A percentile compares a stretch with the other conserved stretches of the same genome.
phyloP scores from a whole-genome alignment of 306 rosid genomes.

The Senna siamea region DNA sequence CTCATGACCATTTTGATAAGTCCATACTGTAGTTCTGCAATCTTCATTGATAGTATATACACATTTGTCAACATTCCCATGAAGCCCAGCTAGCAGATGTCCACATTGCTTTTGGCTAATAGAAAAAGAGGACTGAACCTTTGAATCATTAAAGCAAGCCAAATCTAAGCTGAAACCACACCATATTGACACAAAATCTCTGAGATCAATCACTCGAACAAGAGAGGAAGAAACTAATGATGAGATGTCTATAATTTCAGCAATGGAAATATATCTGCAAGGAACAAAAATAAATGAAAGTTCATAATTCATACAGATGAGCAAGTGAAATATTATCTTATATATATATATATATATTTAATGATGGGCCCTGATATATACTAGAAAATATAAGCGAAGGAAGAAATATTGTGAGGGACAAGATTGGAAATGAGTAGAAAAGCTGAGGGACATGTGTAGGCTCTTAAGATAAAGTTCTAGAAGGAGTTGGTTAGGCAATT shows the following conservation, averaged over 20 bases:
- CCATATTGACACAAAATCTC: conserved; percentile 76
- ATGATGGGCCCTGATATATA: too few relatives aligned
- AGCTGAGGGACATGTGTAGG: too few relatives aligned
- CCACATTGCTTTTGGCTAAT: conserved; percentile 68
- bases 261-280: conserved; percentile 80
- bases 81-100: conserved; percentile 58
- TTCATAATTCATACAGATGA: not conserved
- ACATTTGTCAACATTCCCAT: conserved; percentile 59
- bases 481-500: too few relatives aligned
- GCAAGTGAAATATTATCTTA: conserved; percentile 12
- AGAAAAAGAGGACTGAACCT: conserved; percentile 40
- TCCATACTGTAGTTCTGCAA: conserved; percentile 91
- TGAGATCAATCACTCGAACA: conserved; percentile 64
- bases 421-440: too few relatives aligned
- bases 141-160: conserved; percentile 52
- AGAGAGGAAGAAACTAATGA: conserved; percentile 63
- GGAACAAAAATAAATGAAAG: conserved; percentile 3
- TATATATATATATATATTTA: not conserved
- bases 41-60: conserved; percentile 70
- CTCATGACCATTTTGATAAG: conserved; percentile 58
- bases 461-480: too few relatives aligned
- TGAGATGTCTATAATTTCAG: conserved; percentile 71
- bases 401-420: too few relatives aligned
- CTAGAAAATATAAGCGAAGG: too few relatives aligned
- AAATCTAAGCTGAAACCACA: conserved; percentile 65